Evolutionary conservation across 805 yeast species (phyloP).

Genomic region (Debaryomyces castellii): DNA sequence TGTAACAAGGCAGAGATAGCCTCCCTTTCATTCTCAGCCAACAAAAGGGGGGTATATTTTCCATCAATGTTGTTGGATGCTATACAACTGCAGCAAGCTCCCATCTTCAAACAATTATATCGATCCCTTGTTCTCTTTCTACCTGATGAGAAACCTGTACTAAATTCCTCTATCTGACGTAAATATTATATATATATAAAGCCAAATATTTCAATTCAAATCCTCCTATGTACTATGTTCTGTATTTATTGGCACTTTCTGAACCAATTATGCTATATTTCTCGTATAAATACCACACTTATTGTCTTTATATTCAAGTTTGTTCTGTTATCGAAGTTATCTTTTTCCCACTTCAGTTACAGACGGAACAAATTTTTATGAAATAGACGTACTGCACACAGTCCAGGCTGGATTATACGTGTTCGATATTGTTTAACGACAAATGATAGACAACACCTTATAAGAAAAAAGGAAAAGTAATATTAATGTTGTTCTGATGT

Average conservation of each 20-base stretch:
- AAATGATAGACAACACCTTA: background rate
- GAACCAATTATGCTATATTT: background rate
- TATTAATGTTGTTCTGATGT: background rate
- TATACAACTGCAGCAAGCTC: conserved; percentile 44
- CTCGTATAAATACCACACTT: background rate
- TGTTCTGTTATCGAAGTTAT: background rate
- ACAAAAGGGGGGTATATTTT: conserved; percentile 70
- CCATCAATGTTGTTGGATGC: conserved; percentile 49
- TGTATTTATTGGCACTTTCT: background rate
- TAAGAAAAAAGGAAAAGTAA: no score
- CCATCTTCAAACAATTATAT: conserved; percentile 24
- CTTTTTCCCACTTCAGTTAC: background rate
- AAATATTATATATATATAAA: background rate
- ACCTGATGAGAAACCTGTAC: background rate
- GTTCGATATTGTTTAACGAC: background rate
- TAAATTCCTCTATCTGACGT: background rate
- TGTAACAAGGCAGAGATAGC: conserved; percentile 90
- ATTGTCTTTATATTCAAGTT: background rate
- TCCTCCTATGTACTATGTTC: background rate
- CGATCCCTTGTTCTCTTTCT: background rate
- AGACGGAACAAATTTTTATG: conserved; percentile 1
- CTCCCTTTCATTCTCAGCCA: conserved; percentile 93
- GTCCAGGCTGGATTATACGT: background rate
- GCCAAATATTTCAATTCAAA: background rate
- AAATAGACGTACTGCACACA: background rate